Base-by-base conservation (phyloP, 768 basidiomycete genomes). In the Lyophyllum decastes region DNA sequence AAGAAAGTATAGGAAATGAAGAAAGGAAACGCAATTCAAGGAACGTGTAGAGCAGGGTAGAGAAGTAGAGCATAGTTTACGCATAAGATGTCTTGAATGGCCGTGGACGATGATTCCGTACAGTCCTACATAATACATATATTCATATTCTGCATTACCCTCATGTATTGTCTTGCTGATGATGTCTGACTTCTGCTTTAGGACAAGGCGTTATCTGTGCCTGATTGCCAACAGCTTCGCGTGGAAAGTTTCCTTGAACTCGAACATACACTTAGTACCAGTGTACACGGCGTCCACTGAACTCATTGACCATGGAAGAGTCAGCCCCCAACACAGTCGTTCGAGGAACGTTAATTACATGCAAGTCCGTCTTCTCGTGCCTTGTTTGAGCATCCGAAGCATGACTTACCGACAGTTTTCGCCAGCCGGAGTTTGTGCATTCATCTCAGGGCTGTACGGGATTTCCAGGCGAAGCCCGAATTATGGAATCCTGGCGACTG, bases 321-420 rank as follows among this genome's bases (percentile, higher is more conserved):
- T 69, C 70, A 24, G 68, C 72, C 46, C 45, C 70, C 47, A 67
- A 68, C 57, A 84, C 79, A 25, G 76, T 91, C 45, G 76, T 79
- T 26, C 74, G 81, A 55, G 87, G 88, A 55, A 83, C 87, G 25
- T 66, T 82, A 60, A 71, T 81, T 73, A 84, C 87, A 86, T 92
- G 90, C 89, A 82, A 88, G 90, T 91, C 84, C 85, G 87, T 88
- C 78, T 76, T 74, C 64, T 63, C 52, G 35, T 58, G 58, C 46
- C 57, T 61, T 60, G 30, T 44, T 43, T 25, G 57, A 62, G 53
- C 57, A 40, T 63, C 38, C 59, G 61, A 66, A 72, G 57, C 70
- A 65, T 63, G 58, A 68, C 65, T 66, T 61, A 67, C 61, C 55
- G 10, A 59, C 41, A 47, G 30, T 19, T 45, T 24, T 21, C 52